Conservation (phyloP, 805 yeast genomes). For the Candida verbasci region DNA sequence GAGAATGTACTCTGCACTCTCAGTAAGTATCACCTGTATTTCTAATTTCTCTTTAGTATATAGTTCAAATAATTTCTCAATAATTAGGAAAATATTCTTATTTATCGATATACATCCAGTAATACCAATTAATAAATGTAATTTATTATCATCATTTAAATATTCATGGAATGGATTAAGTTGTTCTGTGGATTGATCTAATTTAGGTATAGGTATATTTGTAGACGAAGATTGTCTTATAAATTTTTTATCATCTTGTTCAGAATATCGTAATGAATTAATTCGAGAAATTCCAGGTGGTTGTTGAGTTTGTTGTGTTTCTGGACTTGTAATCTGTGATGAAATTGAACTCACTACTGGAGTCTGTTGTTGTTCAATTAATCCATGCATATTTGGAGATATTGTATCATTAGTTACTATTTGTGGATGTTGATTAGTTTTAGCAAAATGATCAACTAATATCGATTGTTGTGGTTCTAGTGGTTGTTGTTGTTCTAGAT, state of each 20-base stretch:
- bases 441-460: neutral
- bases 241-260: conserved; percentile 9
- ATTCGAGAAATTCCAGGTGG: conserved; percentile 3
- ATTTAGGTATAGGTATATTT: neutral
- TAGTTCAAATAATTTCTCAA: conserved; percentile 20
- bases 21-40: conserved; percentile 22
- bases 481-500: neutral
- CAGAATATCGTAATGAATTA: conserved; percentile 10
- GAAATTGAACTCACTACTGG: neutral
- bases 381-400: conserved; percentile 18
- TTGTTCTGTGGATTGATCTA: neutral
- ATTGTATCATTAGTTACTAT: conserved; percentile 13
- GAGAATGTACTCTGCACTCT: conserved; percentile 19
- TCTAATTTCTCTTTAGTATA: conserved; percentile 17
- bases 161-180: neutral
- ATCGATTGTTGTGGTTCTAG: neutral
- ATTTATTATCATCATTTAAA: conserved; percentile 10
- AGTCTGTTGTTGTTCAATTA: neutral
- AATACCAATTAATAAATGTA: conserved; percentile 21
- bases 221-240: conserved; percentile 10
- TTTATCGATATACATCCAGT: conserved; percentile 21
- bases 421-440: conserved; percentile 11
- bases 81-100: conserved; percentile 17
- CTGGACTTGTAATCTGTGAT: neutral
- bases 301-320: conserved; percentile 4